Evolutionary conservation across 2,329 filamentous ascomycete genomes (phyloP).

Genomic region (Phyllosticta citrichinensis): DNA sequence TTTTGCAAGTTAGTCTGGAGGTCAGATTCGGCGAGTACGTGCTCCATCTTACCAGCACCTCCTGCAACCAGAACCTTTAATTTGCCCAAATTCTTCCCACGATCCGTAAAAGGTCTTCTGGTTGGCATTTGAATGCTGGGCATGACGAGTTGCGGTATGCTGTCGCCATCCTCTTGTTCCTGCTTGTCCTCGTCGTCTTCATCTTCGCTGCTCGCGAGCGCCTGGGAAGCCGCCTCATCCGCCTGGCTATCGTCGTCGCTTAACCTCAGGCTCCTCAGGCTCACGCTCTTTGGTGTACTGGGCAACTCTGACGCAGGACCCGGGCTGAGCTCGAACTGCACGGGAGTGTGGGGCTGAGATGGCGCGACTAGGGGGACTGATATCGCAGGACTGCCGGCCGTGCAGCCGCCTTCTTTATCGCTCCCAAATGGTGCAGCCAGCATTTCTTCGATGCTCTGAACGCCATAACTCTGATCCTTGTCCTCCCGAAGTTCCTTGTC

Average conservation of each 20-base stretch:
- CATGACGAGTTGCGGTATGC: conserved; percentile 82
- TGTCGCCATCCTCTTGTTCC: conserved; percentile 30
- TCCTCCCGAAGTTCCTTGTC: conserved; percentile 31
- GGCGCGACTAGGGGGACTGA: conserved; percentile 4
- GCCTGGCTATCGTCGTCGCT: conserved; percentile 47
- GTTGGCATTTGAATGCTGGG: conserved; percentile 87
- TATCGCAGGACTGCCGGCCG: conserved; percentile 11
- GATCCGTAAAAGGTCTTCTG: conserved; percentile 79
- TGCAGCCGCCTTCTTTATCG: conserved; percentile 18
- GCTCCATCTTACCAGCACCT: conserved; percentile 48
- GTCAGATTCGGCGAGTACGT: neutral
- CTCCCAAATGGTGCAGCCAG: conserved; percentile 29
- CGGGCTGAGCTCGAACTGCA: conserved; percentile 28
- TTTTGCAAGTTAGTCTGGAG: conserved; percentile 26
- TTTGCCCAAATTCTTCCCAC: conserved; percentile 71
- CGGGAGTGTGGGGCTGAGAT: conserved; percentile 19
- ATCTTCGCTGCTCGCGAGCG: conserved; percentile 43
- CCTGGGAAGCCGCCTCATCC: conserved; percentile 48
- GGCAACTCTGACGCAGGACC: conserved; percentile 41
- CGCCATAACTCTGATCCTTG: conserved; percentile 43
- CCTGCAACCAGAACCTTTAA: conserved; percentile 86
- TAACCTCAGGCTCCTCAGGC: conserved; percentile 47
- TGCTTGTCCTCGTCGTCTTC: conserved; percentile 39
- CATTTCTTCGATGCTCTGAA: conserved; percentile 47
- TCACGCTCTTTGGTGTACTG: conserved; percentile 50